phyloP scores from a whole-genome alignment of 176 grass and related monocot genomes.

The Oryza nivara region DNA sequence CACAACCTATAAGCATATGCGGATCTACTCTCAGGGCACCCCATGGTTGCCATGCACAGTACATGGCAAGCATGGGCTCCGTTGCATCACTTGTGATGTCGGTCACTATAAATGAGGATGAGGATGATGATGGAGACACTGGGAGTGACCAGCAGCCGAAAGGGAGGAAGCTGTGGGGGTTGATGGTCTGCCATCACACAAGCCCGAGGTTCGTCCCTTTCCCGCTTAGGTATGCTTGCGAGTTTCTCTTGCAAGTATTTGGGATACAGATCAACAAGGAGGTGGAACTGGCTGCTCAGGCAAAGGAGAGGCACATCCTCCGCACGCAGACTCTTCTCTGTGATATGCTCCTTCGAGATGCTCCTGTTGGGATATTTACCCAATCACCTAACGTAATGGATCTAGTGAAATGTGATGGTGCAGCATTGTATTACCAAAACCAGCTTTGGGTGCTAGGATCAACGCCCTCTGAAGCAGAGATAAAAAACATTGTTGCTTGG shows the following conservation, averaged over 20 bases:
- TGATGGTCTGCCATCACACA: slow-evolving; percentile 93
- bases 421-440: slow-evolving; percentile 81
- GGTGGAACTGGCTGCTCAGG: slow-evolving; percentile 75
- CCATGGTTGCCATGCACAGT: slow-evolving; percentile 91
- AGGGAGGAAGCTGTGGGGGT: slow-evolving; percentile 82
- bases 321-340: slow-evolving; percentile 84
- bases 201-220: slow-evolving; percentile 86
- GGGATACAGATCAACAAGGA: slow-evolving; percentile 92
- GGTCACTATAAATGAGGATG: slow-evolving; percentile 75
- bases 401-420: slow-evolving; percentile 84
- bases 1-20: slow-evolving; percentile 67
- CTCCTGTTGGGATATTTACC: slow-evolving; percentile 89
- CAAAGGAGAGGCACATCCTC: slow-evolving; percentile 93
- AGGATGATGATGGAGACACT: slow-evolving; percentile 54
- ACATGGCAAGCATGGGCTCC: slow-evolving; percentile 98
- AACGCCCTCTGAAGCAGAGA: slow-evolving; percentile 67
- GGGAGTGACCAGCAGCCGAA: slow-evolving; percentile 55
- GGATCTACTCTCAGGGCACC: slow-evolving; percentile 89
- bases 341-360: slow-evolving; percentile 91
- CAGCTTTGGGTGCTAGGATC: slow-evolving; percentile 71
- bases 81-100: slow-evolving; percentile 93
- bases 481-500: slow-evolving; percentile 75
- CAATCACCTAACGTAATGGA: slow-evolving; percentile 92
- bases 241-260: slow-evolving; percentile 96
- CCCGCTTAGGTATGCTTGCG: slow-evolving; percentile 91